Evolutionary conservation across 129 eudicot species (phyloP), one percentile per base, ranked within the genome.

Genomic region (Heracleum sosnowskyi): DNA sequence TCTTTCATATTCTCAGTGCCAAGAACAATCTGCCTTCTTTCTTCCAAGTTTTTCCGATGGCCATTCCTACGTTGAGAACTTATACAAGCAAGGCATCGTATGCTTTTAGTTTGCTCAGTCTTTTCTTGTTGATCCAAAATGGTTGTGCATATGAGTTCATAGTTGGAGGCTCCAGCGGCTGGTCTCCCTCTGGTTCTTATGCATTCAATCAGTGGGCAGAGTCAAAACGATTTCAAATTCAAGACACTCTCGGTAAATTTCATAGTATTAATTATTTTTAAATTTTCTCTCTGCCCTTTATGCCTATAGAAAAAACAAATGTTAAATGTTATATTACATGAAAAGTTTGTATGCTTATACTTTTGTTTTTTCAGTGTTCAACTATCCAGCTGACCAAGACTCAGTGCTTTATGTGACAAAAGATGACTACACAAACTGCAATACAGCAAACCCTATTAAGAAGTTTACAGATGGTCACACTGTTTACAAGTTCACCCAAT

Each of bases 151-250:
- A 39, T 29, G 81, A 91, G 71, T 94, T 91, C 82, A 85, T 66
- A 87, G 97, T 94, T 68, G 98, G 98, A 74, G 98, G 96, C 47
- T 40, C 87, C 2, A 87, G 81, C 0, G 92, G 86, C 44, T 94
- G 98, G 98, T 60, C 87, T 78, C 90, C 94, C 33, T 44, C 83
- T 51, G 89, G 81, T 77, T 68, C 87, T 62, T 80, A 81, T 83
- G 79, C 86, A 62, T 86, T 79, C 78, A 87, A 87, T 82, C 88
- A 87, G 41, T 91, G 97, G 97, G 97, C 97, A 9, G 86, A 90
- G 77, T 81, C 47, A 20, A 85, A 53, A 71, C 82, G 97, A 31
- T 92, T 92, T 24, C 96, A 90, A 75, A 78, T 84, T 47, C 90
- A 91, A 1, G 97, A 92, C 79, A 47, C 88, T 0, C 46, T 92